These are phyloP conservation scores for Myxozyma vanderwaltii DNA, from an alignment of 805 yeast species.

Conservation along the genomic window DNA sequence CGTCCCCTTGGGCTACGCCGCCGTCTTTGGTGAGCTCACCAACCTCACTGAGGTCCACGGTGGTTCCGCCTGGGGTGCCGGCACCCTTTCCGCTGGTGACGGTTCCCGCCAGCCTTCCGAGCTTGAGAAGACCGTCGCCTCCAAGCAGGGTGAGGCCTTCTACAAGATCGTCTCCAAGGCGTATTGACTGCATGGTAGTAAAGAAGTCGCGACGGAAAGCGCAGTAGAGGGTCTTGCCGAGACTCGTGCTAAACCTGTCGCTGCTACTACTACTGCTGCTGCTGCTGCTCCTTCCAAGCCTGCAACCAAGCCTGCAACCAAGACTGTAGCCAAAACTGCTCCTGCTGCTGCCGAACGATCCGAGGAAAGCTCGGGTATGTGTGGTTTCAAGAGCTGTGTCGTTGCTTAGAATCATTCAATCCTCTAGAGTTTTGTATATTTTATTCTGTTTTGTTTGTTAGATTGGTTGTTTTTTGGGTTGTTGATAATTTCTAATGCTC, in stretches of 20 bases:
- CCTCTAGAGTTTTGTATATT: not conserved
- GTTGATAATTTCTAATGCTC: not conserved
- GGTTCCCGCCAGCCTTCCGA: conserved; percentile 71
- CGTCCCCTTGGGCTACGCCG: conserved; percentile 77
- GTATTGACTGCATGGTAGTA: conserved; percentile 24
- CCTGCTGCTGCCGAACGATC: conserved; percentile 10
- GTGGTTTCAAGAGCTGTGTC: conserved; percentile 20
- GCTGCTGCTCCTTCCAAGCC: not conserved
- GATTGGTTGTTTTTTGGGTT: not conserved
- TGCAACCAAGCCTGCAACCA: conserved; percentile 6
- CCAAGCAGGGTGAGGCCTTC: conserved; percentile 68
- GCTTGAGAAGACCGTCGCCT: conserved; percentile 64
- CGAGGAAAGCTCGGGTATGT: conserved; percentile 20
- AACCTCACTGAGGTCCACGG: conserved; percentile 71
- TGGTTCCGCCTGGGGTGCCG: conserved; percentile 86
- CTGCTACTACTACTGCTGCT: conserved; percentile 1
- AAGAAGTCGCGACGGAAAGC: not conserved
- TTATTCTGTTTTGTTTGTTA: not conserved
- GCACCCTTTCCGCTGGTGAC: conserved; percentile 72
- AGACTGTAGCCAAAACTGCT: conserved; percentile 15
- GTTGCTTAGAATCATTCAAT: conserved; percentile 3
- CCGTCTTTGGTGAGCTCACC: conserved; percentile 55
- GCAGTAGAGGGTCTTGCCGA: conserved; percentile 13
- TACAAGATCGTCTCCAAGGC: conserved; percentile 46
- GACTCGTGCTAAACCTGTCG: not conserved